Conservation (phyloP, 106 monocot genomes). For the Dioscorea zingiberensis region DNA sequence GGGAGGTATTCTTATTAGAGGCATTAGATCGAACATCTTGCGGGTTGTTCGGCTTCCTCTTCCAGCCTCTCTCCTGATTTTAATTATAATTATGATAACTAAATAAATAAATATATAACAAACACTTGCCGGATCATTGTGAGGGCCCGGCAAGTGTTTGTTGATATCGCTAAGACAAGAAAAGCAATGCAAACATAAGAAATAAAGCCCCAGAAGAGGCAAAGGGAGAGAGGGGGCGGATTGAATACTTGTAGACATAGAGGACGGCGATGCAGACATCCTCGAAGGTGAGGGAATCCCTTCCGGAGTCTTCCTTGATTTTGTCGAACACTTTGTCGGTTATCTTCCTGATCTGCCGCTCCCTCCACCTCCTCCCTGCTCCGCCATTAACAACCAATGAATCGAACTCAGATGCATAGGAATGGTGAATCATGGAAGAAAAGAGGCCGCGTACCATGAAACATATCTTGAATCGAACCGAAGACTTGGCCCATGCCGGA, state of each 20-base stretch:
- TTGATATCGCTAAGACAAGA: conserved; percentile 52
- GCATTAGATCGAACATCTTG: not conserved
- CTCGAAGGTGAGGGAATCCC: conserved; percentile 45
- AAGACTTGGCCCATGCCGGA: conserved; percentile 26
- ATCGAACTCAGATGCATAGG: too few relatives aligned
- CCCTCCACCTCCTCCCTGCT: conserved; percentile 67
- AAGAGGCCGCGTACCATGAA: conserved; percentile 15
- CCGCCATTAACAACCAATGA: not conserved
- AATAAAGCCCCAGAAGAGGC: not conserved
- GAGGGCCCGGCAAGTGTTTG: conserved; percentile 65
- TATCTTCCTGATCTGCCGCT: conserved; percentile 75
- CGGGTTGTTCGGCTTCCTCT: not conserved
- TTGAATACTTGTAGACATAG: conserved; percentile 67
- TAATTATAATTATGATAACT: too few relatives aligned
- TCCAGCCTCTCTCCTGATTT: not conserved
- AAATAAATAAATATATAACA: too few relatives aligned
- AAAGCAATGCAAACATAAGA: not conserved
- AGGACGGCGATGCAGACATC: conserved; percentile 88
- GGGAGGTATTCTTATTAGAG: not conserved
- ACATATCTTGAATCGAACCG: conserved; percentile 19
- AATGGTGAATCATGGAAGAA: too few relatives aligned
- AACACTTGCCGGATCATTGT: conserved; percentile 66
- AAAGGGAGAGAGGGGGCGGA: not conserved
- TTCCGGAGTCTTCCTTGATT: conserved; percentile 37
- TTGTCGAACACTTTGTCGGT: conserved; percentile 66